Conservation (phyloP, 2,329 filamentous ascomycete species). For the Scedosporium minutisporum region DNA sequence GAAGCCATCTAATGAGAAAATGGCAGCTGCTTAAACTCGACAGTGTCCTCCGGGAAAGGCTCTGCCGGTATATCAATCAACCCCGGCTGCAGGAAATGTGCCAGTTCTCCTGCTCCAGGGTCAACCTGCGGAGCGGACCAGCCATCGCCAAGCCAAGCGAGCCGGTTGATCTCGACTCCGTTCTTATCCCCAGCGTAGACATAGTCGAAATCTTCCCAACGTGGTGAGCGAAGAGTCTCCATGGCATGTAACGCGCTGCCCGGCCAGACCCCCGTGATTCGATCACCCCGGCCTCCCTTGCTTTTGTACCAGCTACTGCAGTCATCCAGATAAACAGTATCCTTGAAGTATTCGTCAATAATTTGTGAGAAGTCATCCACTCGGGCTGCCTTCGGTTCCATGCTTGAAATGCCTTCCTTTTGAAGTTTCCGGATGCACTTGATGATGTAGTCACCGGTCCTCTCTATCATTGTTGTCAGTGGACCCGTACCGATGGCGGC, state of each 20-base stretch:
- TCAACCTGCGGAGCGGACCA: too few species aligned
- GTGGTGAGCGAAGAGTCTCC: slow-evolving; percentile 29
- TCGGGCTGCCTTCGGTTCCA: slow-evolving; percentile 31
- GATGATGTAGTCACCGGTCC: slow-evolving; percentile 24
- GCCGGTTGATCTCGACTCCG: too few species aligned
- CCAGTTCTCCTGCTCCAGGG: too few species aligned
- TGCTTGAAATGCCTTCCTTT: slow-evolving; percentile 19
- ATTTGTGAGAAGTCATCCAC: slow-evolving; percentile 39
- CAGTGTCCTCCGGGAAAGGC: too few species aligned
- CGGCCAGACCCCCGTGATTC: slow-evolving; percentile 34
- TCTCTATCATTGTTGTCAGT: slow-evolving; percentile 36
- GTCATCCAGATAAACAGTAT: slow-evolving; percentile 35
- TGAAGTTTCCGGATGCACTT: slow-evolving; percentile 15
- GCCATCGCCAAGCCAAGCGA: too few species aligned
- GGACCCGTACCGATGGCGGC: slow-evolving; percentile 35
- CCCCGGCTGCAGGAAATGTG: too few species aligned
- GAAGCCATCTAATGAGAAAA: too few species aligned
- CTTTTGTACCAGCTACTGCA: slow-evolving; percentile 47
- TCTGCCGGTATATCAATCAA: too few species aligned
- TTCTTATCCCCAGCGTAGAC: not conserved
- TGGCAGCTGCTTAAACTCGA: too few species aligned
- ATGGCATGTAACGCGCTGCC: slow-evolving; percentile 33
- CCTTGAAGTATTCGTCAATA: slow-evolving; percentile 36
- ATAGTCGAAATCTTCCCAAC: slow-evolving; percentile 33
- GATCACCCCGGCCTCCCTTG: slow-evolving; percentile 26